Evolutionary conservation across 2,329 filamentous ascomycete genomes (phyloP).

Genomic region (Nothomitra cinnamomea): DNA sequence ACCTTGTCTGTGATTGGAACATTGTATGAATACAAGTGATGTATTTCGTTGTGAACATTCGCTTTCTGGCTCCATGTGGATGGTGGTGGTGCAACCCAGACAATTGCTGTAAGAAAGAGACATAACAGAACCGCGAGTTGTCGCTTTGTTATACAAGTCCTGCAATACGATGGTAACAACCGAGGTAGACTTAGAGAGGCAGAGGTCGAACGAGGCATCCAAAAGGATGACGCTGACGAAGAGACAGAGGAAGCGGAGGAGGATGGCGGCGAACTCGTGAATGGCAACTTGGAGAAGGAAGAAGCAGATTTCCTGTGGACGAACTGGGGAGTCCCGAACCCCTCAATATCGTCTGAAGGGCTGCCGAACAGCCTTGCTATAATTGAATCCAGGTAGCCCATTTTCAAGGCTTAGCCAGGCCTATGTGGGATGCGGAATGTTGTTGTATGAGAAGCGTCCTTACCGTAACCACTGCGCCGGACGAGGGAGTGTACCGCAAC

Average conservation of each 20-base stretch:
- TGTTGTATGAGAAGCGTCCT: too few species aligned
- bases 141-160: conserved; percentile 10
- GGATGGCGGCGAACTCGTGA: not conserved
- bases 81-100: conserved; percentile 13
- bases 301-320: not conserved
- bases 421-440: too few species aligned
- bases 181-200: conserved; percentile 8
- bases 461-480: too few species aligned
- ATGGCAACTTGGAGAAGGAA: not conserved
- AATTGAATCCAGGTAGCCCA: not conserved
- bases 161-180: conserved; percentile 8
- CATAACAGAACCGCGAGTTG: conserved; percentile 12
- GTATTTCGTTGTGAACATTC: conserved; percentile 7
- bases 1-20: conserved; percentile 24
- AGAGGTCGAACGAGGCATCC: conserved; percentile 9
- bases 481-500: too few species aligned
- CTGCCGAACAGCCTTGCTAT: not conserved
- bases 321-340: not conserved
- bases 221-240: conserved; percentile 12
- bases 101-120: conserved; percentile 9
- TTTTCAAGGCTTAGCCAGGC: not conserved
- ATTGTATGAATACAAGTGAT: conserved; percentile 4
- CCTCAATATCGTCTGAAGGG: not conserved
- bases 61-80: conserved; percentile 8
- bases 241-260: conserved; percentile 7